These are phyloP conservation scores for Arthromyces matolae DNA, from an alignment of 768 basidiomycete species.

Conservation along the genomic window DNA sequence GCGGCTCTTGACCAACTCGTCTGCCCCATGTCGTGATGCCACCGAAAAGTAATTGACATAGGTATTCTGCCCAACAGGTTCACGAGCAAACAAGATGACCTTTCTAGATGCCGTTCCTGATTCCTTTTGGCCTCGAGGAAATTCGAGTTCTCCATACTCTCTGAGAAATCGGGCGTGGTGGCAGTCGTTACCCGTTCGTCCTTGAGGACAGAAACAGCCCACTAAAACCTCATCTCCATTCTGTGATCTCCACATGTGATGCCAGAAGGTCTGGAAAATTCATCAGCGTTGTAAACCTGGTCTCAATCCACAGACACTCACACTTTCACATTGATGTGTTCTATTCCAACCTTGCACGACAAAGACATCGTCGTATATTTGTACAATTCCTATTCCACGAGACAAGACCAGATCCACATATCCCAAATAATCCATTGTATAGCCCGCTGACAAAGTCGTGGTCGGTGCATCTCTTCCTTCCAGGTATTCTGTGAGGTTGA, in stretches of 20 bases:
- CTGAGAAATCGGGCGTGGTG: background rate
- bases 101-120: background rate
- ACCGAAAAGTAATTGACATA: background rate
- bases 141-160: background rate
- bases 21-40: background rate
- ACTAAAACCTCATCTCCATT: background rate
- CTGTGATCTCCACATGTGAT: background rate
- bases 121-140: background rate
- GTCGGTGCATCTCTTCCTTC: background rate
- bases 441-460: background rate
- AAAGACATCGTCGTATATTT: slow-evolving; percentile 1
- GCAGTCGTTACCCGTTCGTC: background rate
- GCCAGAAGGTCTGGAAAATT: background rate
- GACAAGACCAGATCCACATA: background rate
- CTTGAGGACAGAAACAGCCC: background rate
- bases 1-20: background rate
- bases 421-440: background rate
- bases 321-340: background rate
- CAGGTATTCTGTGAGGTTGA: background rate
- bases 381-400: background rate
- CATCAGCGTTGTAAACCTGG: background rate
- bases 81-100: background rate
- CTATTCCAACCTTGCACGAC: slow-evolving; percentile 4
- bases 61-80: background rate
- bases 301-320: background rate